These are phyloP conservation scores for Hypericum perforatum DNA, from an alignment of 345 rosid genomes.

Conservation along the genomic window DNA sequence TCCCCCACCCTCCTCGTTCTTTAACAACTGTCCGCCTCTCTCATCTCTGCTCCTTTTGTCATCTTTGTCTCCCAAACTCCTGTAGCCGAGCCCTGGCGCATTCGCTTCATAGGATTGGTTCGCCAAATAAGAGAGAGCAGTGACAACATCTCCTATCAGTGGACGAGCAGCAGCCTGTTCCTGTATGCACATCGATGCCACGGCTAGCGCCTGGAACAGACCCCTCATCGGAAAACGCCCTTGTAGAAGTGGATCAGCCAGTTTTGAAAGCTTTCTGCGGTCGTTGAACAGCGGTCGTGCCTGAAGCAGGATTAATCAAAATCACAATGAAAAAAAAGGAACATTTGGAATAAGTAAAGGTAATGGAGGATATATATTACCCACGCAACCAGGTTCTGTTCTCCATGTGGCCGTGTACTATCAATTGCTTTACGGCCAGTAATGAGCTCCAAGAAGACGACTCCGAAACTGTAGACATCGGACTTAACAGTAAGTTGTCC, in stretches of 20 bases:
- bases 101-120: conserved; percentile 73
- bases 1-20: conserved; percentile 61
- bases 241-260: conserved; percentile 74
- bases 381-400: conserved; percentile 94
- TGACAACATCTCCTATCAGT: conserved; percentile 85
- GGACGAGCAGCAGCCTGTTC: conserved; percentile 97
- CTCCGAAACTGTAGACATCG: conserved; percentile 94
- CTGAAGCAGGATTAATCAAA: conserved; percentile 30
- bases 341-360: not conserved
- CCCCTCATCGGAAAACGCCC: conserved; percentile 84
- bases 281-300: conserved; percentile 82
- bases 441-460: conserved; percentile 83
- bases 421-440: conserved; percentile 96
- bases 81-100: conserved; percentile 18
- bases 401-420: conserved; percentile 75
- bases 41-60: conserved; percentile 52
- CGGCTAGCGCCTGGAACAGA: conserved; percentile 88
- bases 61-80: conserved; percentile 37
- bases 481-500: conserved; percentile 95
- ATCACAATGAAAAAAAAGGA: not conserved
- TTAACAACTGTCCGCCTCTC: conserved; percentile 45
- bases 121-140: conserved; percentile 85
- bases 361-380: conserved; percentile 24
- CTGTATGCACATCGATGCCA: conserved; percentile 97
- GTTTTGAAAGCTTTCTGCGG: conserved; percentile 58